Base-by-base conservation (phyloP, 305 asterid species). In the Fraxinus floribunda region DNA sequence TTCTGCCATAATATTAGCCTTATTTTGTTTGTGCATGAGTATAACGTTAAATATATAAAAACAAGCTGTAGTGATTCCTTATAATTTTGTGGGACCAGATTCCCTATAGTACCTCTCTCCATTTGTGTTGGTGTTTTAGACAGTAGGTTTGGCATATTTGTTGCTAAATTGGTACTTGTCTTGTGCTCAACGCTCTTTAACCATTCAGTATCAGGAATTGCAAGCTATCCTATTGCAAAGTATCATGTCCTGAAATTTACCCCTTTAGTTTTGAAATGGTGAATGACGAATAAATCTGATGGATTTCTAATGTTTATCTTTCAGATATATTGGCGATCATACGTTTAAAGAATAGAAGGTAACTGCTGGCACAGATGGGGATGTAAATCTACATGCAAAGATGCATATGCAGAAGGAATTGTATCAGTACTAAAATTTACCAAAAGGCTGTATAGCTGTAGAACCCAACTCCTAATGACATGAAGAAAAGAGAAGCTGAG, bases 391-490 rank as follows among this genome's bases (percentile, higher is more conserved):
- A 52, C 78, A 60, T 2, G 30, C 13, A 18, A 64, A 64, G 32
- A 81, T 55, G 26, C 76, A 52, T 32, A 26, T 10, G 36, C n/a
- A 66, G 74, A 29, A 66, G 29, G 74, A 10, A 3, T 66, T 66
- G 13, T 3, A 44, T 6, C 29, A 38, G 60, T 36, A 30, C 34
- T 16, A 7, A 74, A 44, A 39, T 36, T 62, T 44, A 93, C 98
- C 97, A 88, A 64, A 93, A 93, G 85, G 95, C 88, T 11, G 97
- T 90, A 79, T 92, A 93, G 90, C 90, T 87, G 86, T 92, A 91
- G 89, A 91, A 90, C 66, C 92, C 94, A 70, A 81, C 93, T 80
- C 93, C 94, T 24, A 91, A 79, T 6, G 94, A 91, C 95, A 91
- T 91, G 91, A 90, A 89, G 85, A 89, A 83, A 75, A 94, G 93